phyloP scores from a whole-genome alignment of 768 basidiomycete species.

The Podaxis sp. region DNA sequence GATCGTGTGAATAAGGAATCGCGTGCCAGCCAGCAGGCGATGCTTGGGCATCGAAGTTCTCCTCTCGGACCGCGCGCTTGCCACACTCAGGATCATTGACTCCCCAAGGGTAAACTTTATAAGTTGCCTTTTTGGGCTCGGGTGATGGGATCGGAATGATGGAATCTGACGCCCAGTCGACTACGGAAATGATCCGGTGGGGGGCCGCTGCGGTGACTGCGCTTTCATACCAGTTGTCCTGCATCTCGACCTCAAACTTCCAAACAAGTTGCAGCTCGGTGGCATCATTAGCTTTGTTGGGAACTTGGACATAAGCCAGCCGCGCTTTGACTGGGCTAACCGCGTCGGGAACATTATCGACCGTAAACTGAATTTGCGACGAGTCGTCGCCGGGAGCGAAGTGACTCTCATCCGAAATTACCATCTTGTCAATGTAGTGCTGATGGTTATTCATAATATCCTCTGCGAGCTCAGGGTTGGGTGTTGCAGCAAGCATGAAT shows the following conservation, averaged over 20 bases:
- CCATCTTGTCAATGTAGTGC: conserved; percentile 51
- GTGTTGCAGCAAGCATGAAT: conserved; percentile 80
- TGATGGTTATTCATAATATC: conserved; percentile 54
- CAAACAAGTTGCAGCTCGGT: conserved; percentile 76
- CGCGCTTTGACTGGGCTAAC: conserved; percentile 79
- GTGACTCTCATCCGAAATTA: conserved; percentile 38
- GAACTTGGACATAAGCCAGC: conserved; percentile 82
- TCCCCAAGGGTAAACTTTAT: conserved; percentile 80
- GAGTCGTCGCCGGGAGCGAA: conserved; percentile 43
- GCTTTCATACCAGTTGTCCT: conserved; percentile 96
- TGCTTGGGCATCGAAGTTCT: conserved; percentile 75
- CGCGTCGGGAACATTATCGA: conserved; percentile 71
- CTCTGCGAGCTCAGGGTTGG: conserved; percentile 41
- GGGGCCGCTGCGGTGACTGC: conserved; percentile 74
- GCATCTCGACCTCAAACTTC: conserved; percentile 93
- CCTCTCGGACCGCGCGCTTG: conserved; percentile 53
- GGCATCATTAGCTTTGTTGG: conserved; percentile 54
- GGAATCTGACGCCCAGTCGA: conserved; percentile 93
- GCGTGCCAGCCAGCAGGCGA: conserved; percentile 93
- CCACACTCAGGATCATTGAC: conserved; percentile 82
- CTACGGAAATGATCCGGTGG: conserved; percentile 81
- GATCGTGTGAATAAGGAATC: conserved; percentile 72
- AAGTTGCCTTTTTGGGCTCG: conserved; percentile 40
- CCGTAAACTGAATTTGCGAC: conserved; percentile 35
- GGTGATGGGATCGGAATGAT: conserved; percentile 41